Base-by-base conservation (phyloP, 306 rosid genomes). In the Pterocarpus macrocarpus region DNA sequence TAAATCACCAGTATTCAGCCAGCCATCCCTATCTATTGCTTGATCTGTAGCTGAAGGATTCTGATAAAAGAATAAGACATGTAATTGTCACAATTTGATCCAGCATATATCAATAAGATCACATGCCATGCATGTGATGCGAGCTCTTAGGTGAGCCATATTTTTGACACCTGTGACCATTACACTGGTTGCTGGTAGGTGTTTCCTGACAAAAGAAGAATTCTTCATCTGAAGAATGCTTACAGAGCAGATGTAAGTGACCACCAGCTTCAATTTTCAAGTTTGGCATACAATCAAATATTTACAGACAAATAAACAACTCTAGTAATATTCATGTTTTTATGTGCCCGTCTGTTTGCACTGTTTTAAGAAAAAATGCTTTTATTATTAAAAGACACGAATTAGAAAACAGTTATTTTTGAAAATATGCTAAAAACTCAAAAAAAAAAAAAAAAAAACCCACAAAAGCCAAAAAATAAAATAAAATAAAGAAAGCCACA, bases 1-100 rank as follows among this genome's bases (percentile, higher is more conserved):
- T 36, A 95, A 73, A 82, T 95, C 99, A 47, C 97, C 99, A 43
- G 99, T 90, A 85, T 81, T 88, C 73, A 95, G 80, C 99, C 99
- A 95, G 62, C 95, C 95, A 49, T 91, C 97, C 73, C 71, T 81
- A 74, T 91, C 94, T 82, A 95, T 12, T 49, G 83, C 97, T 88
- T 83, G 81, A 78, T 85, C 79, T 68, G 99, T 91, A 71, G 97
- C 97, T 16, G 74, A 87, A 50, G 85, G 89, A 83, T 95, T 95
- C 99, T 95, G 83, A 64, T 53, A 75, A 83, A 81, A 83, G 62
- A 83, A 72, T 79, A 76, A 65, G 64, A 83, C n/a, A 83, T 63
- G 75, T 72, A 72, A 84, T 22, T 71, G 65, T 53, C 75, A 44
- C 70, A 75, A 72, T 73, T 87, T 56, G 28, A 22, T 22, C 28